Percentiles rank a stretch among this genome's conserved stretches.
Evolutionary conservation across 2,329 filamentous ascomycete genomes (phyloP).

Genomic region (Aureobasidium subglaciale): DNA sequence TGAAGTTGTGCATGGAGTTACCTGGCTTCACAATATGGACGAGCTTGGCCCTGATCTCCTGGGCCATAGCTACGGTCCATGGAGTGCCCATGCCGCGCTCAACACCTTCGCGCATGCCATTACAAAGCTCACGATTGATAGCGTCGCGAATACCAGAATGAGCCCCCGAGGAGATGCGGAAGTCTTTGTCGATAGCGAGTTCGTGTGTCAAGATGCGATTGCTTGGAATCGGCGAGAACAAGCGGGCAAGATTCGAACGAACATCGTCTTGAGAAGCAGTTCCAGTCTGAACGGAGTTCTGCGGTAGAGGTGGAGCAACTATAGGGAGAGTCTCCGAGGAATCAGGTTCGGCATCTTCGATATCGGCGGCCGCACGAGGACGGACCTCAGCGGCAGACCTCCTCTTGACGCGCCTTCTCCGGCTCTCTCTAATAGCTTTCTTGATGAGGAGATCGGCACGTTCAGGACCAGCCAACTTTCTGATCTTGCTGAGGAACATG

Average conservation of each 20-base stretch:
- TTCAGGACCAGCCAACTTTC: slow-evolving; percentile 65
- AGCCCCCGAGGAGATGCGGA: slow-evolving; percentile 56
- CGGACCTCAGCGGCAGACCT: slow-evolving; percentile 63
- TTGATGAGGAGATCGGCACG: slow-evolving; percentile 66
- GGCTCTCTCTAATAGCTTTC: slow-evolving; percentile 65
- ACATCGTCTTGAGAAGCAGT: neutral
- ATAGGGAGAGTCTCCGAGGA: slow-evolving; percentile 13
- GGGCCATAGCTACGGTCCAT: slow-evolving; percentile 64
- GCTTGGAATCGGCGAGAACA: slow-evolving; percentile 58
- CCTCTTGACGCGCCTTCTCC: slow-evolving; percentile 57
- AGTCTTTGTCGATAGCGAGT: slow-evolving; percentile 71
- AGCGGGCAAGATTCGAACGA: slow-evolving; percentile 23
- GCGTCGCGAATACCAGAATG: slow-evolving; percentile 53
- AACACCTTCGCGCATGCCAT: slow-evolving; percentile 55
- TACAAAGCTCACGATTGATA: slow-evolving; percentile 52
- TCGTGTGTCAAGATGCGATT: slow-evolving; percentile 74
- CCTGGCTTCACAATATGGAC: slow-evolving; percentile 63
- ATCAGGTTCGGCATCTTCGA: slow-evolving; percentile 16
- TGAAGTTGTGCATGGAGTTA: slow-evolving; percentile 66
- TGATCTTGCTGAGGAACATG: slow-evolving; percentile 71
- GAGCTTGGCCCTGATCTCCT: slow-evolving; percentile 64
- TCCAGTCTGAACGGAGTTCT: neutral
- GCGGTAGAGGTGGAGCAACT: slow-evolving; percentile 18
- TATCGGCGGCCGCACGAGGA: slow-evolving; percentile 52
- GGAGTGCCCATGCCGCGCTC: slow-evolving; percentile 57